A percentile compares a stretch with the other conserved stretches of the same genome.
phyloP scores from a whole-genome alignment of 441 rosid species.

The Pelargonium cotyledonis region DNA sequence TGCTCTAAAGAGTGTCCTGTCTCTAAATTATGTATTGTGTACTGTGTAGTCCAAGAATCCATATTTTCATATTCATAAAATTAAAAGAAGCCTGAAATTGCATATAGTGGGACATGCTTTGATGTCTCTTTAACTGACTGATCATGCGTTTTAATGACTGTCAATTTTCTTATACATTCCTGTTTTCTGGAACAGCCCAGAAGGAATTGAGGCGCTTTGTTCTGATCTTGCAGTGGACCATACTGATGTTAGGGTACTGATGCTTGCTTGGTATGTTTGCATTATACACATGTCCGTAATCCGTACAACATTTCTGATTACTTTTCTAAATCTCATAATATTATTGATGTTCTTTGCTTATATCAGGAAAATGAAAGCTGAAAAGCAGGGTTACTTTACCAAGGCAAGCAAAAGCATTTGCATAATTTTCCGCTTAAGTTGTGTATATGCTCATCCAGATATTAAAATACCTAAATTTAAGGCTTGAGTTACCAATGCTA shows the following conservation, averaged over 20 bases:
- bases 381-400: slow-evolving; percentile 47
- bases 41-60: not conserved
- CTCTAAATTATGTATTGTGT: not conserved
- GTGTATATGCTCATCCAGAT: not conserved
- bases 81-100: not conserved
- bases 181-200: slow-evolving; percentile 41
- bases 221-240: slow-evolving; percentile 39
- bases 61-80: not conserved
- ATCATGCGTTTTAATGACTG: slow-evolving; percentile 1
- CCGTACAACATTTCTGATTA: not conserved
- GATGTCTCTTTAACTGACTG: not conserved
- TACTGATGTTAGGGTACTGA: slow-evolving; percentile 46
- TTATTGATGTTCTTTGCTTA: slow-evolving; percentile 13
- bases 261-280: slow-evolving; percentile 48
- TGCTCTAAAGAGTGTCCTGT: not conserved
- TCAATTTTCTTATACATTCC: not conserved
- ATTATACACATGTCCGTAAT: not conserved
- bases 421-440: not conserved
- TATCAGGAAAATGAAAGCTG: slow-evolving; percentile 49
- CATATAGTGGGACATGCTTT: not conserved
- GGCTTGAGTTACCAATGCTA: not conserved
- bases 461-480: not conserved
- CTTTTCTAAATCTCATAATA: slow-evolving; percentile 7
- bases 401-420: slow-evolving; percentile 24
- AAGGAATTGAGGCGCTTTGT: slow-evolving; percentile 47